These are phyloP conservation scores for Cynara cardunculus DNA, from an alignment of 129 eudicot species.

Conservation along the genomic window DNA sequence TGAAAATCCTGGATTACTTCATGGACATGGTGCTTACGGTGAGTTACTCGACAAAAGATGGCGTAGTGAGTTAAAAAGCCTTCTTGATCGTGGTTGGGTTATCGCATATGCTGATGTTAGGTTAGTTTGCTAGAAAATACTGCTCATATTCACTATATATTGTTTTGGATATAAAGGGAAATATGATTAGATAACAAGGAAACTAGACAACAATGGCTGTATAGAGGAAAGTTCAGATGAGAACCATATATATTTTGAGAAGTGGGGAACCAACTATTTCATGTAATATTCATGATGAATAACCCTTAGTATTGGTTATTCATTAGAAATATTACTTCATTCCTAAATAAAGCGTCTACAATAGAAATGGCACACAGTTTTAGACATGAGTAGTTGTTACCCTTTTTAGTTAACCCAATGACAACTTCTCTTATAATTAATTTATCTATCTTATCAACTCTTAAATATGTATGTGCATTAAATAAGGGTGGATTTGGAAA, in stretches of 20 bases:
- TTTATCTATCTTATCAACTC: too few species aligned
- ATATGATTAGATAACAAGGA: background rate
- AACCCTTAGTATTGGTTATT: too few species aligned
- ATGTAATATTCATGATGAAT: background rate
- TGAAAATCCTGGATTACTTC: constrained; percentile 81
- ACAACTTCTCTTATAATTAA: too few species aligned
- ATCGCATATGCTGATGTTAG: constrained; percentile 97
- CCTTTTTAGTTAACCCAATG: background rate
- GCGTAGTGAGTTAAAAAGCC: constrained; percentile 87
- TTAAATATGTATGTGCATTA: background rate
- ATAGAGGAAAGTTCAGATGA: background rate
- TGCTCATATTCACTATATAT: background rate
- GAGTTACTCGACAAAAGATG: constrained; percentile 91
- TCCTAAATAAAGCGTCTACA: background rate
- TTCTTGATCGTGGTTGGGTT: constrained; percentile 98
- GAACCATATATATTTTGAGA: background rate
- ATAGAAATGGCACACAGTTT: background rate
- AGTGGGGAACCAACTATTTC: background rate
- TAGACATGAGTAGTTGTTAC: background rate
- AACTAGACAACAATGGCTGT: background rate
- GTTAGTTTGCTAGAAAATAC: constrained; percentile 30
- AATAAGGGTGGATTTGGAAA: background rate
- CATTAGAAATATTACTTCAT: background rate
- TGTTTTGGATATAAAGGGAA: background rate
- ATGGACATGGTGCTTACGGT: constrained; percentile 94